phyloP scores from a whole-genome alignment of 2,329 filamentous ascomycete species.

The Botryosphaeria dothidea region DNA sequence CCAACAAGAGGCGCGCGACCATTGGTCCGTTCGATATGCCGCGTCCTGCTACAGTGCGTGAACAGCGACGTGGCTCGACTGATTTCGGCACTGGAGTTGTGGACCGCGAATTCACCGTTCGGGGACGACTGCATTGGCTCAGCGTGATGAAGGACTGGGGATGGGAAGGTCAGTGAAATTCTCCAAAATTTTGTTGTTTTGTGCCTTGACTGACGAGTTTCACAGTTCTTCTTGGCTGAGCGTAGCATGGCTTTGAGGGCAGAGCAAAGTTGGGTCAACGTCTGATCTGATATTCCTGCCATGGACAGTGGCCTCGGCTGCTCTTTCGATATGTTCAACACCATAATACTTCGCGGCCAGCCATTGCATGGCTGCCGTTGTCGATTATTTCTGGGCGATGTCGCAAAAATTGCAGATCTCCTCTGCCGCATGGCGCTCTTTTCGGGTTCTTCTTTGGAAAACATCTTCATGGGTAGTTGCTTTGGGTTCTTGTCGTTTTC shows the following conservation, averaged over 20 bases:
- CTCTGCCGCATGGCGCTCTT: conserved; percentile 4
- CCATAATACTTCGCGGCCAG: not conserved
- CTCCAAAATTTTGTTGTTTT: not conserved
- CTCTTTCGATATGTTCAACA: not conserved
- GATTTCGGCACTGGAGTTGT: conserved; percentile 40
- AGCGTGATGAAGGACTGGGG: conserved; percentile 69
- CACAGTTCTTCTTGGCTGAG: conserved; percentile 17
- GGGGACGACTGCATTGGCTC: conserved; percentile 67
- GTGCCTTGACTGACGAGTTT: not conserved
- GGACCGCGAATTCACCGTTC: conserved; percentile 64
- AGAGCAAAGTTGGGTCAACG: not conserved
- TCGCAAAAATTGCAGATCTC: conserved; percentile 6
- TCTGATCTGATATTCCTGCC: not conserved
- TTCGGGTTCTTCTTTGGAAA: not conserved
- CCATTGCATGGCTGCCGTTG: not conserved
- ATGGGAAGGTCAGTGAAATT: conserved; percentile 65
- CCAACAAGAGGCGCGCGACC: conserved; percentile 28
- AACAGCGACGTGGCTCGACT: conserved; percentile 29
- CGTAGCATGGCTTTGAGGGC: not conserved
- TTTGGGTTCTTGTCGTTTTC: not conserved
- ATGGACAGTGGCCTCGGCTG: not conserved
- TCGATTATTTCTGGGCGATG: not conserved
- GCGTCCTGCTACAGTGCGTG: conserved; percentile 26
- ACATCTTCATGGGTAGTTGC: conserved; percentile 6
- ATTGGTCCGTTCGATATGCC: conserved; percentile 24